Base-by-base conservation (phyloP, 208 protist genomes). In the Strigomonas culicis region DNA sequence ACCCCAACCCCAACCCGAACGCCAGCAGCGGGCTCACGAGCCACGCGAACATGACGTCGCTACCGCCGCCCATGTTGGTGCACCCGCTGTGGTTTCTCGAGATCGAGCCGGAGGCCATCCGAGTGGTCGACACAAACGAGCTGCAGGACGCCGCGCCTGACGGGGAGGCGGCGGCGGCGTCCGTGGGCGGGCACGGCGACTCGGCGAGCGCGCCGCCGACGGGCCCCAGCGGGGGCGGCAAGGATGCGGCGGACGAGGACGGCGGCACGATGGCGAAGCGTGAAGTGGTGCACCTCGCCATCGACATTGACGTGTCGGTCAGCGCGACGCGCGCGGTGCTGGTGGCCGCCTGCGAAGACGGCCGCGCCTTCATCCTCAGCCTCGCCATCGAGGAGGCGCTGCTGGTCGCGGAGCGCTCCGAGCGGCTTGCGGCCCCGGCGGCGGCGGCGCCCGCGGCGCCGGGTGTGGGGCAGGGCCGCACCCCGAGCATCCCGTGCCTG, bases 281-380 rank as follows among this genome's bases (percentile, higher is more conserved):
- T 0, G 44, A 52, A 10, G 58, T 56, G 47, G 52, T 81, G 44
- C 73, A 64, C 22, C 68, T 88, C 64, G 74, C 88, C 47, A 72
- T 79, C 27, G 80, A 77, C 1, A 64, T 93, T 4, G 89, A 92
- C 59, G 84, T 95, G 10, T 64, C 76, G 17, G 79, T 90, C 11
- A 74, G 79, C 1, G 32, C 30, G 24, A 53, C 58, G 27, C 63
- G 72, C 22, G 43, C 82, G n/a, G 67, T 82, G 24, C 72, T 92
- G 39, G 76, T 77, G 0, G 59, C 75, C 21, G 68, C 68, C 57
- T 75, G 75, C 41, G 89, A 95, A 63, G 89, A 92, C 43, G 89
- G 89, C 27, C 70, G 78, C 25, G 86, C 82, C 52, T 71, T 81
- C n/a, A 77, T 91, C n/a, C 70, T 93, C 27, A 71, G 78, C 36